Base-by-base conservation (phyloP, 495 filamentous ascomycete genomes). In the Immersiella caudata region DNA sequence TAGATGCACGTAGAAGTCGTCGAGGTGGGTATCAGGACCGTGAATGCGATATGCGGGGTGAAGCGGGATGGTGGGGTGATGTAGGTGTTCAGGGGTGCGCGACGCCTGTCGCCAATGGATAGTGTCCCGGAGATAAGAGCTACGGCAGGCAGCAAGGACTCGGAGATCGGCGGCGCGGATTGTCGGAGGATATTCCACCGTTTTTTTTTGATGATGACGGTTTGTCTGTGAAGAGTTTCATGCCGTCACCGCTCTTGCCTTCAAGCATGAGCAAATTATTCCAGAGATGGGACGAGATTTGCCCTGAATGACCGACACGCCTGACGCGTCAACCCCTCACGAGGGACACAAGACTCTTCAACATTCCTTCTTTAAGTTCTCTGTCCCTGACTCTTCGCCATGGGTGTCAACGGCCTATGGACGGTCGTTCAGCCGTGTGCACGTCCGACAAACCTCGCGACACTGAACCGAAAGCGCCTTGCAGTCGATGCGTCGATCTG, bases 321-420 rank as follows among this genome's bases (percentile, higher is more conserved):
- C 21, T n/a, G 8, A 6, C n/a, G 29, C 25, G 6, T 55, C 52
- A 2, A 22, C 25, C 52, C 52, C 52, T 55, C 52, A n/a, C 25
- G 20, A 55, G 21, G 21, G 20, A 55, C 20, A 2, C 6, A n/a
- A 26, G 52, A 20, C 8, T 26, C 52, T 21, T 64, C 50, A 27
- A 26, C 64, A 33, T 12, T 22, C 22, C 22, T 21, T 40, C 4
- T 16, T 33, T 26, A n/a, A 25, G 18, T 25, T 29, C 60, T 35
- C n/a, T 18, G 20, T 35, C 62, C 60, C 46, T 54, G 46, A 64
- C 9, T 24, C 26, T 8, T 40, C 55, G 26, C 56, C 76, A 99
- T 99, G 95, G 95, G 95, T 89, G 95, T 98, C 61, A 95, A 93
- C 75, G 93, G 93, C 64, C 93, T 99, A 65, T 99, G 95, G 95